Conservation (phyloP, 495 filamentous ascomycete genomes). For the Talaromyces thailandensis region DNA sequence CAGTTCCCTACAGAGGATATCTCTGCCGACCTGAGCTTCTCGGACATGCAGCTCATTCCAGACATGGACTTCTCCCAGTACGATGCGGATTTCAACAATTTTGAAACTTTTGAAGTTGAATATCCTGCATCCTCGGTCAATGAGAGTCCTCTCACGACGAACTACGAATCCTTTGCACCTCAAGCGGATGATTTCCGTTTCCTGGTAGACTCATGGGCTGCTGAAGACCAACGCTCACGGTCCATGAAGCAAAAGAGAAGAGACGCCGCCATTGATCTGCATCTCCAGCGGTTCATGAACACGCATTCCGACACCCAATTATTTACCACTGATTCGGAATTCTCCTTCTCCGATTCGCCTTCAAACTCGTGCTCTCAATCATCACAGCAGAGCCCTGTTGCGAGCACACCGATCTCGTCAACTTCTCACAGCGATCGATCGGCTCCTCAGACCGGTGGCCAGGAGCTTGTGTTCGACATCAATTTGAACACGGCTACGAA, state of each 20-base stretch:
- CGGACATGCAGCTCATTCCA: background rate
- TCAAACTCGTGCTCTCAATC: background rate
- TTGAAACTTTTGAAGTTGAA: background rate
- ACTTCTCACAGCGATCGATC: background rate
- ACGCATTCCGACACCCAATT: conserved; percentile 5
- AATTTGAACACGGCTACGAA: conserved; percentile 38
- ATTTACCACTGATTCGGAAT: background rate
- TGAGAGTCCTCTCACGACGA: background rate
- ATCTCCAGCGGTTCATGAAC: conserved; percentile 30
- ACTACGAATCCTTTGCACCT: background rate
- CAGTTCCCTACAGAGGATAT: background rate
- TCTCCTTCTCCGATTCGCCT: conserved; percentile 1
- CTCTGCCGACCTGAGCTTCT: conserved; percentile 14
- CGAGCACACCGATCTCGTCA: background rate
- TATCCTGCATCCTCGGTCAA: background rate
- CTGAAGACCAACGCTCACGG: conserved; percentile 21
- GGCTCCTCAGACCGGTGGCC: conserved; percentile 10
- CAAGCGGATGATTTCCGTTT: conserved; percentile 4
- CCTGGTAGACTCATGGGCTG: conserved; percentile 12
- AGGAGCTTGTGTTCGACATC: conserved; percentile 37
- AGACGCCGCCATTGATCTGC: conserved; percentile 34
- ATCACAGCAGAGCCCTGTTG: conserved; percentile 1
- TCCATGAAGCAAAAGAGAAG: conserved; percentile 36
- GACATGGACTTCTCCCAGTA: background rate
- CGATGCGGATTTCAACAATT: background rate